Evolutionary conservation across 768 basidiomycete species (phyloP).

Genomic region (Macrolepiota fuliginosa): DNA sequence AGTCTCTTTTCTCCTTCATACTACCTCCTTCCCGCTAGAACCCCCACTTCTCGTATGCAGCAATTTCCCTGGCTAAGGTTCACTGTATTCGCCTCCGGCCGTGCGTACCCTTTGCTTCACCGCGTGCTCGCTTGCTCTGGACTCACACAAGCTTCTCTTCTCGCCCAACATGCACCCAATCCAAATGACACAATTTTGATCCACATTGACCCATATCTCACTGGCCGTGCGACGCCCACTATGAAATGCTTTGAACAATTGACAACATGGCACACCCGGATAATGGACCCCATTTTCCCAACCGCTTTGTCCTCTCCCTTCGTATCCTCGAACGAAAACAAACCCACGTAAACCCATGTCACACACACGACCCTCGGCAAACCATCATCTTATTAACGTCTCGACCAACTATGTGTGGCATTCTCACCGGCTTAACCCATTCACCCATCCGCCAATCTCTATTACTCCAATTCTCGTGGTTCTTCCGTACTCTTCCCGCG

Average conservation of each 20-base stretch:
- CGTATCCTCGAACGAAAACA: not conserved
- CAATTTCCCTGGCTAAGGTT: conserved; percentile 60
- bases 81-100: conserved; percentile 39
- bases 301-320: not conserved
- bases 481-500: conserved; percentile 4
- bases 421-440: conserved; percentile 2
- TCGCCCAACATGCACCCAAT: not conserved
- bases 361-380: not conserved
- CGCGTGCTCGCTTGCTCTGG: conserved; percentile 9
- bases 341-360: not conserved
- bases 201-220: not conserved
- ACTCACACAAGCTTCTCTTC: conserved; percentile 13
- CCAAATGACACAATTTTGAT: conserved; percentile 8
- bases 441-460: not conserved
- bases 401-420: not conserved
- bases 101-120: conserved; percentile 36
- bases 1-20: not conserved
- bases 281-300: not conserved
- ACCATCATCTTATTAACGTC: not conserved
- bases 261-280: not conserved
- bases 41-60: conserved; percentile 29
- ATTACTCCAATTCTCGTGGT: not conserved
- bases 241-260: not conserved
- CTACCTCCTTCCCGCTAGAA: not conserved
- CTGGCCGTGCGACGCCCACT: conserved; percentile 3